Conservation (phyloP, 768 basidiomycete genomes). For the Kwoniella botswanensis region DNA sequence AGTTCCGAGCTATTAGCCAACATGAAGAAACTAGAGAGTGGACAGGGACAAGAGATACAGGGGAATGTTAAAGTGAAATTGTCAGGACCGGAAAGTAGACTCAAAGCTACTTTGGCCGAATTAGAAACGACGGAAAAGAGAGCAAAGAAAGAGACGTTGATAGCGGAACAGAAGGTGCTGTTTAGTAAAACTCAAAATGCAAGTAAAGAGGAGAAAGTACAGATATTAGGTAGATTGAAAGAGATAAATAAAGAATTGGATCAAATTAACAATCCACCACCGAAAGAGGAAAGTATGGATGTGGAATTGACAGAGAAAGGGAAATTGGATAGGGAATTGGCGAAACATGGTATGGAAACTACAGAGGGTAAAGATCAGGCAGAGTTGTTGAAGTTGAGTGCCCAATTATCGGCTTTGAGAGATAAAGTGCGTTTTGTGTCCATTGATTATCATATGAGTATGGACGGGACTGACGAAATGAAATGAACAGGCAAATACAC, state of each 20-base stretch:
- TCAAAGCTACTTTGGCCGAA: slow-evolving; percentile 39
- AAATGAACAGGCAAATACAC: slow-evolving; percentile 64
- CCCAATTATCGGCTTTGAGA: slow-evolving; percentile 54
- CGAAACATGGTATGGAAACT: slow-evolving; percentile 64
- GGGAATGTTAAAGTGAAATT: slow-evolving; percentile 50
- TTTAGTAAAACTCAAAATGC: slow-evolving; percentile 69
- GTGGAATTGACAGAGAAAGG: slow-evolving; percentile 44
- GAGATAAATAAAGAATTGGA: slow-evolving; percentile 82
- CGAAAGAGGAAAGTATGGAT: slow-evolving; percentile 44
- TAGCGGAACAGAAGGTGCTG: slow-evolving; percentile 84
- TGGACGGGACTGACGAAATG: slow-evolving; percentile 63
- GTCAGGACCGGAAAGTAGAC: slow-evolving; percentile 59
- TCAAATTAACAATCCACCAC: slow-evolving; percentile 52
- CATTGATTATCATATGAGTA: neutral
- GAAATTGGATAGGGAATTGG: slow-evolving; percentile 79
- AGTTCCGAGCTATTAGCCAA: slow-evolving; percentile 77
- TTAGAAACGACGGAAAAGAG: slow-evolving; percentile 56
- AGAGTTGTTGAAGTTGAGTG: slow-evolving; percentile 48
- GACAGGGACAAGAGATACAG: slow-evolving; percentile 34
- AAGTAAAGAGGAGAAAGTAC: slow-evolving; percentile 75
- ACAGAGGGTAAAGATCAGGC: slow-evolving; percentile 46
- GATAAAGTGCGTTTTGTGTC: slow-evolving; percentile 61
- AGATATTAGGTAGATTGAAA: slow-evolving; percentile 74
- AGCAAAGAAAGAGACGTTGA: slow-evolving; percentile 70
- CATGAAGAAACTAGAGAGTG: slow-evolving; percentile 58